Evolutionary conservation across 805 yeast genomes (phyloP), one percentile per base, ranked within the genome.

Genomic region (Saccharomyces jurei): DNA sequence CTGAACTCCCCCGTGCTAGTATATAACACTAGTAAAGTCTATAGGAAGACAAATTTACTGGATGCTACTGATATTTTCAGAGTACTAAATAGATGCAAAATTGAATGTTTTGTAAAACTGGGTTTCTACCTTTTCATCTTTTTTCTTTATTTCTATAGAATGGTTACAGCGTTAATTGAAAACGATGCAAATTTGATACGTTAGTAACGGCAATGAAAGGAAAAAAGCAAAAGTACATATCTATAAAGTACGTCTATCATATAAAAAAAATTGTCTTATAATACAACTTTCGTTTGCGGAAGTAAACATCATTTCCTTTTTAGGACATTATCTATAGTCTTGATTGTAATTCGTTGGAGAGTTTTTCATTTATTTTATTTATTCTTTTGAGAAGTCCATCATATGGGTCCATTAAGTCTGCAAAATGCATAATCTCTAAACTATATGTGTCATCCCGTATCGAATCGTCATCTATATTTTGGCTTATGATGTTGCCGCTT

Each of bases 31-130:
- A 85, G 86, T 77, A 88, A 88, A 72, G 81, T 89, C 66, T 73
- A 84, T 71, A 82, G 81, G 64, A 89, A 89, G 73, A 83, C 84
- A 70, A 91, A 92, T 70, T 76, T 88, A 59, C 82, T 91, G 71
- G 99, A 94, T 72, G 98, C 98, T 56, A 92, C 99, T 48, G 97
- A 92, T 73, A 94, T 92, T 66, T 94, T 94, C 76, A 83, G 98
- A 77, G 91, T 97, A 46, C 81, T 92, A 67, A 81, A 89, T 64
- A 88, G 86, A 68, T 96, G 91, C 77, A 92, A 94, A 81, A 87
- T 86, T 71, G 98, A 91, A 74, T 81, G 89, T 57, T 90, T 91
- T 69, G 74, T 88, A 71, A 92, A 92, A 73, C 81, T 94, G 63
- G 97, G 94, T 10, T 90, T 89, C 81, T 92, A 89, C 71, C 79